A percentile compares a stretch with the other conserved stretches of the same genome.
These are phyloP conservation scores for Viridothelium virens DNA, from an alignment of 495 filamentous ascomycete species.

Conservation along the genomic window DNA sequence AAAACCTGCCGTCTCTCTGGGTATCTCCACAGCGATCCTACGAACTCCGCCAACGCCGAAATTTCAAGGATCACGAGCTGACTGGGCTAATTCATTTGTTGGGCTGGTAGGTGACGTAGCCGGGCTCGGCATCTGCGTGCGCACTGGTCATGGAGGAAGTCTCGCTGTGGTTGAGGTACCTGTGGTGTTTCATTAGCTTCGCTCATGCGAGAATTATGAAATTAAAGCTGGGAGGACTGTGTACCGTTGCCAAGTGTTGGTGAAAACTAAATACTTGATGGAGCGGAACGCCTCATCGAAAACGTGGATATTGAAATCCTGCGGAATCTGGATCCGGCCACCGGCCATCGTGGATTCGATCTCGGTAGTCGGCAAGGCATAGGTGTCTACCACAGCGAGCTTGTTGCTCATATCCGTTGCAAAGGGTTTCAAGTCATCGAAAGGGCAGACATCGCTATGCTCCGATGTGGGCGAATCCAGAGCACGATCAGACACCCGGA, in stretches of 20 bases:
- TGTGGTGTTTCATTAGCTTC: neutral
- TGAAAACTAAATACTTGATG: constrained; percentile 33
- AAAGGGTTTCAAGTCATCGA: neutral
- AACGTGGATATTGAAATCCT: constrained; percentile 23
- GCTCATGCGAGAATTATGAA: neutral
- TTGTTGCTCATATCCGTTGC: neutral
- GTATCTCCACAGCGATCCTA: neutral
- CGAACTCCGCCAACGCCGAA: too few species aligned
- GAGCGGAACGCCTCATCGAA: constrained; percentile 30
- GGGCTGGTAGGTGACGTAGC: neutral
- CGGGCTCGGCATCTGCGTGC: neutral
- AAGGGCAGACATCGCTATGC: constrained; percentile 3
- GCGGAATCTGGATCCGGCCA: constrained; percentile 16
- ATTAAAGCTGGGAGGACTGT: neutral
- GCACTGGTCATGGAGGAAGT: neutral
- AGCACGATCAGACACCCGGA: constrained; percentile 6
- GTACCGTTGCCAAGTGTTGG: constrained; percentile 31
- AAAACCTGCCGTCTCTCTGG: neutral
- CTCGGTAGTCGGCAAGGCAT: constrained; percentile 8
- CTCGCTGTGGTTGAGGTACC: constrained; percentile 3
- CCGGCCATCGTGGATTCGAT: constrained; percentile 8
- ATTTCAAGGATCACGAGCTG: neutral
- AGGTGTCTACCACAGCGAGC: neutral
- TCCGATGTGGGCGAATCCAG: constrained; percentile 2
- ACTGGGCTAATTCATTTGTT: neutral